Evolutionary conservation across 169 alveolate genomes (phyloP).

Genomic region (Plasmodium reichenowi): DNA sequence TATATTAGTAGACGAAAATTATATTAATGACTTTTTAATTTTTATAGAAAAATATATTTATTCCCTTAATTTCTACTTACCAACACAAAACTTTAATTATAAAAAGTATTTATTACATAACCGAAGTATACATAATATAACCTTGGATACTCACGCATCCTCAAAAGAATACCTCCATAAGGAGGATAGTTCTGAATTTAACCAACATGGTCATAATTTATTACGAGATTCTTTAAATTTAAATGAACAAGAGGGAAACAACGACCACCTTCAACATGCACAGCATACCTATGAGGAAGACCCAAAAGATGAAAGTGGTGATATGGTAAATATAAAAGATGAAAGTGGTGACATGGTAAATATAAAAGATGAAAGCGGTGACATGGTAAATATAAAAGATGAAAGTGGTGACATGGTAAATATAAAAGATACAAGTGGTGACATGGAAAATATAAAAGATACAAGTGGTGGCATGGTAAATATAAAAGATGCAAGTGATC

Average conservation of each 20-base stretch:
- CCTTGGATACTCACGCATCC: not conserved
- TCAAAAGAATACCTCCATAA: not conserved
- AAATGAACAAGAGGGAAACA: not conserved
- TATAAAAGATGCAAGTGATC: not conserved
- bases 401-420: not conserved
- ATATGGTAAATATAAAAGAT: not conserved
- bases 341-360: not conserved
- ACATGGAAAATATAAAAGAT: not conserved
- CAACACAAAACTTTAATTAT: constrained; percentile 60
- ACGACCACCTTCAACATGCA: not conserved
- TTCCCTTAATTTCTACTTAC: constrained; percentile 64
- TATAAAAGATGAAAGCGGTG: too few relatives aligned
- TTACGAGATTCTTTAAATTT: not conserved
- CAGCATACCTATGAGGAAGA: not conserved
- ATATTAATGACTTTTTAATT: constrained; percentile 62
- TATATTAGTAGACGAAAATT: constrained; percentile 60
- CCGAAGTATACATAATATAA: constrained; percentile 12
- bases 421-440: too few relatives aligned
- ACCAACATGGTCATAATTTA: not conserved
- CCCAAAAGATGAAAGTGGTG: too few relatives aligned
- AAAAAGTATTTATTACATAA: constrained; percentile 43
- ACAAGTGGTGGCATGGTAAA: not conserved
- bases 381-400: not conserved
- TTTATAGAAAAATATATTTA: constrained; percentile 74
- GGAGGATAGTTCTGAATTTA: not conserved